phyloP scores from a whole-genome alignment of 352 stramenopile genomes.

The Phytopythium mirpurense region DNA sequence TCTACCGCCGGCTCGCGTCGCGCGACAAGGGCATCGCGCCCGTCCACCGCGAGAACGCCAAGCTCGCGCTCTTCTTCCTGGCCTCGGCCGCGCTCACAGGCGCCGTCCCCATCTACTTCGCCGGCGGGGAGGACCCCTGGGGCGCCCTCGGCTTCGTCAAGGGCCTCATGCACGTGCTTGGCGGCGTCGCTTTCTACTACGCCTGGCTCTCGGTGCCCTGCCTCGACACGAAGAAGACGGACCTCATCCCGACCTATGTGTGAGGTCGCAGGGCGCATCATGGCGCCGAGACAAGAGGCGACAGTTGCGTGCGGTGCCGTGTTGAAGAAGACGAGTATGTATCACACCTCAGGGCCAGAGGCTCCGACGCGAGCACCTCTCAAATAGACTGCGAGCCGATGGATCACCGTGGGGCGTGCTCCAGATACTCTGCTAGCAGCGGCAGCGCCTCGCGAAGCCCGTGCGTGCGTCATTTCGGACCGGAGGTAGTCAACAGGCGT shows the following conservation, averaged over 20 bases:
- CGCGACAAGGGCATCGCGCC: constrained; percentile 40
- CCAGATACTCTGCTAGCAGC: too few relatives aligned
- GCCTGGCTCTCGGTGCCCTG: constrained; percentile 72
- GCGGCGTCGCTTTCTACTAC: constrained; percentile 67
- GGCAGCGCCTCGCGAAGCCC: too few relatives aligned
- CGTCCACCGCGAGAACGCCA: constrained; percentile 49
- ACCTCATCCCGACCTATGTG: constrained; percentile 66
- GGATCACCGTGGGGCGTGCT: not conserved
- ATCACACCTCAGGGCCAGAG: too few relatives aligned
- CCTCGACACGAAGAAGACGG: constrained; percentile 80
- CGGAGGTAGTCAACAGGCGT: not conserved
- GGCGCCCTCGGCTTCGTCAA: constrained; percentile 51
- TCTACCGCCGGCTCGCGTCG: constrained; percentile 49
- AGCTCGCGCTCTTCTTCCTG: constrained; percentile 40
- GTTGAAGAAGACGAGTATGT: too few relatives aligned
- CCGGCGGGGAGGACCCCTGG: constrained; percentile 26
- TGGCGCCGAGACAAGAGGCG: too few relatives aligned
- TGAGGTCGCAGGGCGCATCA: not conserved
- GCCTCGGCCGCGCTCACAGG: constrained; percentile 35
- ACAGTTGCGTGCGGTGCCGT: too few relatives aligned
- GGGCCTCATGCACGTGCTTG: constrained; percentile 62
- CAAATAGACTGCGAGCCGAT: not conserved
- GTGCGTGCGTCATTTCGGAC: too few relatives aligned
- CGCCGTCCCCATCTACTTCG: constrained; percentile 46
- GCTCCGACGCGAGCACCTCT: not conserved